Base-by-base conservation (phyloP, 768 basidiomycete genomes). In the Tulasnella sp. region DNA sequence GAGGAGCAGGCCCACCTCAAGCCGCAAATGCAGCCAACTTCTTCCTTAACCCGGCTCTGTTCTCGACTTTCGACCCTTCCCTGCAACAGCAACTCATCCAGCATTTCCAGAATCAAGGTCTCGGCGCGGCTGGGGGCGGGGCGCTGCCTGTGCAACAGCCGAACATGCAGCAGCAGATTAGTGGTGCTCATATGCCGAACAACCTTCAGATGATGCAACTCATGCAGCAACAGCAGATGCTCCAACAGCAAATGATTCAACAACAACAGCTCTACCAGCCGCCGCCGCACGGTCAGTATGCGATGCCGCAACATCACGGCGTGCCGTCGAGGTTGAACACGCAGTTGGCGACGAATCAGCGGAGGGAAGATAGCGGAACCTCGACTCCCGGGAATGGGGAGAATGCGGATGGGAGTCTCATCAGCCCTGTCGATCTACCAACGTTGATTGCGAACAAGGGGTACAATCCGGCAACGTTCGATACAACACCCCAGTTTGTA, bases 381-480 rank as follows among this genome's bases (percentile, higher is more conserved):
- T 22, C 19, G 21, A 29, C 46, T 5, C 46, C 45, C 38, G 55
- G 19, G 50, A 22, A 52, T 22, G 24, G n/a, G 9, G 52, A 44
- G 9, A 53, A 53, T 15, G 76, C 82, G 34, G 34, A 38, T 38
- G 34, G 34, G 15, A 38, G 34, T 66, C 65, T 81, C 53, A 77
- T 71, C 53, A 79, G 86, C 4, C 87, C 90, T 1, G 79, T 92
- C 63, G 92, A 94, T 68, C 82, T 94, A 22, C 87, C 86, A 17
- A 77, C 83, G n/a, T 74, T 96, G 59, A 83, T 92, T 64, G 81
- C 86, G 2, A 77, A 79, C 43, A 94, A 94, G 71, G 92, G 92
- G 17, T 96, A 96, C 69, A 96, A 96, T 64, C 92, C 92, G 10
- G 71, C 79, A 15, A 80, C 78, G 53, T 94, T 96, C 66, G 91